These are phyloP conservation scores for Adansonia grandidieri DNA, from an alignment of 441 rosid species.

Conservation along the genomic window DNA sequence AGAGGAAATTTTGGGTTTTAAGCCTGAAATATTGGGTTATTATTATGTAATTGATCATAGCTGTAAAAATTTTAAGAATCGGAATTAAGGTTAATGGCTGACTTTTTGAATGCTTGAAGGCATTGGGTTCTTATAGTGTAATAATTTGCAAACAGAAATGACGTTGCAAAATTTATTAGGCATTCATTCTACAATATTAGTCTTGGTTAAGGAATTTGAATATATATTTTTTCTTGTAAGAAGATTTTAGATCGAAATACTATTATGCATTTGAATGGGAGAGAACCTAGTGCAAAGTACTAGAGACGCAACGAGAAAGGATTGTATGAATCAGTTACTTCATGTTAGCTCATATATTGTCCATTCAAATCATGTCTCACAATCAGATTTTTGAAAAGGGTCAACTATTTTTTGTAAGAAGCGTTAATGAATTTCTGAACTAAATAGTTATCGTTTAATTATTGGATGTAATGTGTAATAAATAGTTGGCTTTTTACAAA, in stretches of 20 bases:
- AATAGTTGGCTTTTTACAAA: no score
- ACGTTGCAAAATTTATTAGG: slow-evolving; percentile 10
- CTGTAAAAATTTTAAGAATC: slow-evolving; percentile 5
- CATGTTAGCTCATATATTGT: no score
- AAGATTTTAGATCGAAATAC: slow-evolving; percentile 7
- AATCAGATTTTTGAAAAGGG: no score
- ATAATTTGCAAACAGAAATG: neutral
- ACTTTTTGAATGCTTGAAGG: neutral
- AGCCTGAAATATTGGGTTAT: neutral
- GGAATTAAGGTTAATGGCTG: slow-evolving; percentile 23
- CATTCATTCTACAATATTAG: neutral
- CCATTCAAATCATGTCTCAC: no score
- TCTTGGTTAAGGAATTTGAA: neutral
- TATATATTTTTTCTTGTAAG: slow-evolving; percentile 5
- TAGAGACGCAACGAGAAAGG: no score
- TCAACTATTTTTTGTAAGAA: no score
- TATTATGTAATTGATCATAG: slow-evolving; percentile 14
- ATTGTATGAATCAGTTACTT: no score
- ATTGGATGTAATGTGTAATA: no score
- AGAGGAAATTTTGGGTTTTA: neutral
- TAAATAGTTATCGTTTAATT: no score
- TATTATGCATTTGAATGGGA: neutral
- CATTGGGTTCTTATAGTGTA: neutral
- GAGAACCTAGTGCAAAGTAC: neutral
- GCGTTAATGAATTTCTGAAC: no score